These are phyloP conservation scores for Gamsiella multidivaricata DNA, from an alignment of 192 early-diverging fungal species.

Conservation along the genomic window DNA sequence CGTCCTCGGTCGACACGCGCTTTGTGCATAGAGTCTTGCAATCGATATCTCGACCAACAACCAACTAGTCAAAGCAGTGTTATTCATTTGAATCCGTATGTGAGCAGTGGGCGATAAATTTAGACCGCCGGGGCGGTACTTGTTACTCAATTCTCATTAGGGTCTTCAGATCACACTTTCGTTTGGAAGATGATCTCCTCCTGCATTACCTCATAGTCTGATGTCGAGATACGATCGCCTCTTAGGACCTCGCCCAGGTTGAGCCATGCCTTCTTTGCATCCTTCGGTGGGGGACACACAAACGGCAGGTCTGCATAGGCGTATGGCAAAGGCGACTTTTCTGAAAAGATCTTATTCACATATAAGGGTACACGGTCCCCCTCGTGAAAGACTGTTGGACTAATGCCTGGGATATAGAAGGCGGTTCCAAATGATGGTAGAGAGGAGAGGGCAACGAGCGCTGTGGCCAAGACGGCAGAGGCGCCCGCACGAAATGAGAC, in stretches of 20 bases:
- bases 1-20: slow-evolving; percentile 52
- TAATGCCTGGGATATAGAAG: slow-evolving; percentile 55
- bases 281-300: slow-evolving; percentile 63
- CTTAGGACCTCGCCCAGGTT: slow-evolving; percentile 75
- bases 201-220: slow-evolving; percentile 65
- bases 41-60: slow-evolving; percentile 56
- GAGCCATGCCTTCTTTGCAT: slow-evolving; percentile 49
- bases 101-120: too few relatives aligned
- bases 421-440: slow-evolving; percentile 14
- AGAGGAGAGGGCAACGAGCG: slow-evolving; percentile 19
- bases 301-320: slow-evolving; percentile 74
- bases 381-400: slow-evolving; percentile 46
- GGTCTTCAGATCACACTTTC: not conserved
- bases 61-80: slow-evolving; percentile 45
- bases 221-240: slow-evolving; percentile 76
- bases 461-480: slow-evolving; percentile 13
- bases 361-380: slow-evolving; percentile 69
- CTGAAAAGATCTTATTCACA: slow-evolving; percentile 78
- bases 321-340: slow-evolving; percentile 71
- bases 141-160: too few relatives aligned
- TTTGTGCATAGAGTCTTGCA: slow-evolving; percentile 70
- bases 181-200: not conserved
- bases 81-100: not conserved
- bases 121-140: not conserved
- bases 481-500: slow-evolving; percentile 18